phyloP scores from a whole-genome alignment of 108 stramenopile species.

The Fistulifera pelliculosa region DNA sequence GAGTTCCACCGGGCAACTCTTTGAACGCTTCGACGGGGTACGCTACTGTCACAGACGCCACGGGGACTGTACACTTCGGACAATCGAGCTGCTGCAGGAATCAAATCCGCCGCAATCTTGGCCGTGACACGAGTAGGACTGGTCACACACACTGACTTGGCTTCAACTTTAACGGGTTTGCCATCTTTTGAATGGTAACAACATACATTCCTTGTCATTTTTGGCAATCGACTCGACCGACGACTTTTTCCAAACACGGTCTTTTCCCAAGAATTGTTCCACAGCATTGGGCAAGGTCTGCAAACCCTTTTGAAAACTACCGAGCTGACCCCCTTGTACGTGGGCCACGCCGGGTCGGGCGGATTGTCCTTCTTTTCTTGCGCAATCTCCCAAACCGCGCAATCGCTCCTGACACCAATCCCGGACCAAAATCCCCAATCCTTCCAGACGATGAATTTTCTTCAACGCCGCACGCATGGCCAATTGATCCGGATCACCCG shows the following conservation, averaged over 20 bases:
- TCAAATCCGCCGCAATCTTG: constrained; percentile 51
- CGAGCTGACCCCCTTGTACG: constrained; percentile 83
- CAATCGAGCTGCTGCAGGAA: constrained; percentile 70
- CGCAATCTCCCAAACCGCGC: constrained; percentile 62
- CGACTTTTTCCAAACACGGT: constrained; percentile 60
- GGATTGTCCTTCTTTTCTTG: constrained; percentile 75
- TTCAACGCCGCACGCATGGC: constrained; percentile 85
- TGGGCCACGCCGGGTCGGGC: constrained; percentile 61
- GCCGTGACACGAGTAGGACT: constrained; percentile 39
- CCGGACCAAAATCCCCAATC: constrained; percentile 76
- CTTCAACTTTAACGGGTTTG: constrained; percentile 29
- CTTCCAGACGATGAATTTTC: constrained; percentile 81
- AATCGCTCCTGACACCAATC: constrained; percentile 29
- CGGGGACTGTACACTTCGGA: constrained; percentile 90
- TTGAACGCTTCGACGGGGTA: constrained; percentile 89
- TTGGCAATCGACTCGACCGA: constrained; percentile 32
- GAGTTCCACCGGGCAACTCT: constrained; percentile 69
- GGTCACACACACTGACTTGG: constrained; percentile 72
- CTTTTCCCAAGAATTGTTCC: constrained; percentile 45
- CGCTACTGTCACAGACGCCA: constrained; percentile 86
- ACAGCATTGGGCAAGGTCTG: constrained; percentile 79
- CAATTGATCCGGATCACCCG: constrained; percentile 89
- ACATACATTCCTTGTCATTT: constrained; percentile 32
- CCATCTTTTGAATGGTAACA: constrained; percentile 68
- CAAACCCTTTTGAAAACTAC: constrained; percentile 78